Evolutionary conservation across 2,329 filamentous ascomycete species (phyloP).

Genomic region (Aspergillus versicolor): DNA sequence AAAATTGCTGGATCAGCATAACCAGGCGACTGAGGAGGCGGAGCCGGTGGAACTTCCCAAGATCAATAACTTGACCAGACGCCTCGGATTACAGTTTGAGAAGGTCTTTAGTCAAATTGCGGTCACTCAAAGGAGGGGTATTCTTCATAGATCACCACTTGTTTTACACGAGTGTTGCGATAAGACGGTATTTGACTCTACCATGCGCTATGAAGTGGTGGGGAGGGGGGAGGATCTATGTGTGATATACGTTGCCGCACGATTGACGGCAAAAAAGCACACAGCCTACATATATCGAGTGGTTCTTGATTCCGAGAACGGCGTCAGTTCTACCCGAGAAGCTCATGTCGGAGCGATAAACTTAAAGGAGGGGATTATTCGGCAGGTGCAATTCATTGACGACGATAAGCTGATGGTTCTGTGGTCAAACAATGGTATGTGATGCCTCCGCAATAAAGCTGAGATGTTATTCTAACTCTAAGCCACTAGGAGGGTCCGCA

Average conservation of each 20-base stretch:
- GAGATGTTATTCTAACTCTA: not conserved
- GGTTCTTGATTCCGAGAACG: slow-evolving; percentile 55
- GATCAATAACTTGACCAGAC: slow-evolving; percentile 63
- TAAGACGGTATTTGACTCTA: slow-evolving; percentile 52
- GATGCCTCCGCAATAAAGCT: not conserved
- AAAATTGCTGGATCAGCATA: slow-evolving; percentile 51
- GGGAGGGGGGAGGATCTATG: slow-evolving; percentile 25
- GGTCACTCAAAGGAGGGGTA: slow-evolving; percentile 66
- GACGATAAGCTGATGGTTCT: slow-evolving; percentile 60
- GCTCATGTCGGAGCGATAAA: slow-evolving; percentile 32
- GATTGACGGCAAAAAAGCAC: slow-evolving; percentile 33
- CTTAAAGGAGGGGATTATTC: slow-evolving; percentile 35
- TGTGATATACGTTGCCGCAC: slow-evolving; percentile 36
- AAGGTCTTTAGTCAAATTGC: slow-evolving; percentile 67
- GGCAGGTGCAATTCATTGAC: slow-evolving; percentile 69
- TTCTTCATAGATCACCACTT: slow-evolving; percentile 62
- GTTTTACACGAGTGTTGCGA: slow-evolving; percentile 45
- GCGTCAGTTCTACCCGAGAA: slow-evolving; percentile 53
- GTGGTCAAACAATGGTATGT: slow-evolving; percentile 40
- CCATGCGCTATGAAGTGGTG: slow-evolving; percentile 53
- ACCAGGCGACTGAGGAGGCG: slow-evolving; percentile 49
- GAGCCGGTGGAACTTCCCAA: slow-evolving; percentile 57
- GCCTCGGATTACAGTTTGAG: slow-evolving; percentile 59
- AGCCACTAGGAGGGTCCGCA: slow-evolving; percentile 22
- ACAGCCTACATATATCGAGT: slow-evolving; percentile 57